These are phyloP conservation scores for Aspergillus hiratsukae DNA, from an alignment of 2,329 filamentous ascomycete species.

Conservation along the genomic window DNA sequence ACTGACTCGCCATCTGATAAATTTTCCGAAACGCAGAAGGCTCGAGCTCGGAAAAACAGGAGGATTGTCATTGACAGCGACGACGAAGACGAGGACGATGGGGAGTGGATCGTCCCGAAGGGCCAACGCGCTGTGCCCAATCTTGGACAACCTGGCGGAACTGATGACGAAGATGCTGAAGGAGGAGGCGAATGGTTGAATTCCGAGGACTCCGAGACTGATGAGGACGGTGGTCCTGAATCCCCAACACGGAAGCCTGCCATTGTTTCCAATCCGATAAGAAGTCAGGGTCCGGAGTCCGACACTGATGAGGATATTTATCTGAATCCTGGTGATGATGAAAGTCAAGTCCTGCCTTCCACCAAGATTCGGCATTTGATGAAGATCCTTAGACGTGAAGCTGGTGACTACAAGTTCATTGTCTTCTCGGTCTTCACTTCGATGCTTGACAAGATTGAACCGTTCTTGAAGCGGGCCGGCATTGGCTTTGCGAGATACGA, in stretches of 20 bases:
- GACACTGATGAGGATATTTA: slow-evolving; percentile 39
- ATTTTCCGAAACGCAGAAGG: slow-evolving; percentile 15
- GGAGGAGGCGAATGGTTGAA: slow-evolving; percentile 76
- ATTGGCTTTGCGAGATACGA: slow-evolving; percentile 88
- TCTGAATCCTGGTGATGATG: slow-evolving; percentile 36
- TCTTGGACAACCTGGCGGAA: slow-evolving; percentile 75
- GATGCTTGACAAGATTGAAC: slow-evolving; percentile 94
- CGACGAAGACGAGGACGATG: slow-evolving; percentile 61
- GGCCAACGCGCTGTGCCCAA: slow-evolving; percentile 56
- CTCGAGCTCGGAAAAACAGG: slow-evolving; percentile 35
- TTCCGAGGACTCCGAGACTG: slow-evolving; percentile 63
- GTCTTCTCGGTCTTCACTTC: slow-evolving; percentile 98
- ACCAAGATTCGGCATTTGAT: slow-evolving; percentile 89
- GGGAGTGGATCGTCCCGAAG: slow-evolving; percentile 74
- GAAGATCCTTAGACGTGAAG: slow-evolving; percentile 73
- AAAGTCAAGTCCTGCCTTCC: slow-evolving; percentile 54
- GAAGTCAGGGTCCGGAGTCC: slow-evolving; percentile 34
- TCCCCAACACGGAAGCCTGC: slow-evolving; percentile 22
- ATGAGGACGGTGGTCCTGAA: slow-evolving; percentile 29
- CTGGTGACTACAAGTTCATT: slow-evolving; percentile 85
- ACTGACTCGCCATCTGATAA: slow-evolving; percentile 22
- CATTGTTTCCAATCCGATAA: slow-evolving; percentile 1
- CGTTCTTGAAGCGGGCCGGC: slow-evolving; percentile 71
- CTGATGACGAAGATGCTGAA: slow-evolving; percentile 83
- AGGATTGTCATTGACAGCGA: slow-evolving; percentile 50